Evolutionary conservation across 2,329 filamentous ascomycete genomes (phyloP).

Genomic region (Bipolaris victoriae): DNA sequence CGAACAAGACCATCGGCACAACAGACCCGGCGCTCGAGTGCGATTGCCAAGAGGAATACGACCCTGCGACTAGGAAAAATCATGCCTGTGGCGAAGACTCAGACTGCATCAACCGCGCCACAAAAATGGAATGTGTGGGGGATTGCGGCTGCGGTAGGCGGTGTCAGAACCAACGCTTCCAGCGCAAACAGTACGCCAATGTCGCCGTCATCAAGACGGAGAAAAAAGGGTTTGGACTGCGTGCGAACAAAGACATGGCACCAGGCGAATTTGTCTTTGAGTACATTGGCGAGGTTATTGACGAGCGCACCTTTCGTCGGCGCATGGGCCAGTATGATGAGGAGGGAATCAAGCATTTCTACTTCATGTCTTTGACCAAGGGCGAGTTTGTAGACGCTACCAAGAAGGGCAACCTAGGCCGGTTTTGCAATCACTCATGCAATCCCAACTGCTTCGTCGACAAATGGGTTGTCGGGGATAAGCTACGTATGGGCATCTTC

Average conservation of each 20-base stretch:
- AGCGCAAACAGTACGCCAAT: slow-evolving; percentile 84
- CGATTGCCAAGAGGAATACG: slow-evolving; percentile 92
- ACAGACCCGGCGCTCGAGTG: slow-evolving; percentile 95
- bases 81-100: slow-evolving; percentile 93
- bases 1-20: slow-evolving; percentile 86
- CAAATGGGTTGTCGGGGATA: slow-evolving; percentile 98
- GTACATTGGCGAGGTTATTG: slow-evolving; percentile 98
- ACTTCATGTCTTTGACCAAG: slow-evolving; percentile 98
- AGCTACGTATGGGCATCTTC: slow-evolving; percentile 98
- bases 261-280: slow-evolving; percentile 95
- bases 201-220: slow-evolving; percentile 97
- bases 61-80: slow-evolving; percentile 64
- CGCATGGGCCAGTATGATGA: slow-evolving; percentile 94
- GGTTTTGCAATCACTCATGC: slow-evolving; percentile 99
- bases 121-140: slow-evolving; percentile 93
- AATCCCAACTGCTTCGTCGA: slow-evolving; percentile 99
- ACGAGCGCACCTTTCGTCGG: slow-evolving; percentile 84
- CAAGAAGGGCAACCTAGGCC: slow-evolving; percentile 91
- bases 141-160: slow-evolving; percentile 85
- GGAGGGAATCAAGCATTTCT: slow-evolving; percentile 98
- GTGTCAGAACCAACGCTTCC: slow-evolving; percentile 95
- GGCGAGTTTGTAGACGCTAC: slow-evolving; percentile 97
- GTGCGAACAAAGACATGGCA: slow-evolving; percentile 76
- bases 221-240: slow-evolving; percentile 94
- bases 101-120: slow-evolving; percentile 97